Conservation (phyloP, 2,329 filamentous ascomycete species). For the Paracamarosporium sp. region DNA sequence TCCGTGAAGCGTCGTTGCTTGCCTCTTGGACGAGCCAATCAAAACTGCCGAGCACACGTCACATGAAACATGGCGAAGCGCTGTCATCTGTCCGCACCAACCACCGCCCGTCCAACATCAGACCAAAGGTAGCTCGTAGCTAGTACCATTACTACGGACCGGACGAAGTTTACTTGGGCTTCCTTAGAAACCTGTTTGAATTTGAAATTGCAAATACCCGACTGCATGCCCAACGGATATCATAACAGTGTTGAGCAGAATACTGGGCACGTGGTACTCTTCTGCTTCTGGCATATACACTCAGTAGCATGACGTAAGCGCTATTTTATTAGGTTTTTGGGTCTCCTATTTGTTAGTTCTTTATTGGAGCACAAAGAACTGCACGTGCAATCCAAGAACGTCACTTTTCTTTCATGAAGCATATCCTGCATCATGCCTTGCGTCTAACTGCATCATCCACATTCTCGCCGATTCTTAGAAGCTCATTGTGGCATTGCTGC, state of each 20-base stretch:
- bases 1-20: not conserved
- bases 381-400: not conserved
- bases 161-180: not conserved
- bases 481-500: constrained; percentile 34
- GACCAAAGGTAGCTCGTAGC: not conserved
- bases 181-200: not conserved
- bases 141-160: not conserved
- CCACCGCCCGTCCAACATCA: not conserved
- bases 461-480: constrained; percentile 7
- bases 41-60: not conserved
- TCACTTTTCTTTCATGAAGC: not conserved
- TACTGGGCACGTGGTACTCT: too few species aligned
- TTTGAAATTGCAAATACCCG: too few species aligned
- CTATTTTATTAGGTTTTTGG: too few species aligned
- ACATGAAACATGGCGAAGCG: constrained; percentile 2
- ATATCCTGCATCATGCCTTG: too few species aligned
- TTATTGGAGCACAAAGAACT: too few species aligned
- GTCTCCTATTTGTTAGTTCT: too few species aligned
- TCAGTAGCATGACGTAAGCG: too few species aligned
- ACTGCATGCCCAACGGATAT: too few species aligned
- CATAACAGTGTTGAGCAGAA: too few species aligned
- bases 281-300: too few species aligned
- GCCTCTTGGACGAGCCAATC: not conserved
- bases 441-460: not conserved
- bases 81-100: not conserved